Conservation (phyloP, 1,284 basidiomycete genomes). For the Malassezia dermatis region DNA sequence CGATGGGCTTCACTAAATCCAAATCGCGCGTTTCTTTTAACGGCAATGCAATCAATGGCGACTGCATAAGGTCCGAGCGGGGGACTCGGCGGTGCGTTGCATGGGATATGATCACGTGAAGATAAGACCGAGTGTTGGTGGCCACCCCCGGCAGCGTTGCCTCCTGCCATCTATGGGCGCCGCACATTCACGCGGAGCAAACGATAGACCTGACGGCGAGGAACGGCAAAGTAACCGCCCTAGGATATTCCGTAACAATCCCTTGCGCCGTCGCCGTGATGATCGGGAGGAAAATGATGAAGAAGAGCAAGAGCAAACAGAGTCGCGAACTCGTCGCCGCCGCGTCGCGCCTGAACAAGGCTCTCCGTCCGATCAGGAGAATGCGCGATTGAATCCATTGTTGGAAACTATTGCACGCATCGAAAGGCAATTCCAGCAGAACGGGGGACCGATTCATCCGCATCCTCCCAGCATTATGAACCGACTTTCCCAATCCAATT, state of each 20-base stretch:
- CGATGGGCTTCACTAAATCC: conserved; percentile 82
- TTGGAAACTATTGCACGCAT: not conserved
- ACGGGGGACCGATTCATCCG: not conserved
- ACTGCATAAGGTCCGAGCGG: conserved; percentile 33
- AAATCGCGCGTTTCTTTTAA: conserved; percentile 56
- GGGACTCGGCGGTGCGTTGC: not conserved
- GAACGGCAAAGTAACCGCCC: not conserved
- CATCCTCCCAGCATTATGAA: not conserved
- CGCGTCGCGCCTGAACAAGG: not conserved
- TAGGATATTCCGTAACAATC: not conserved
- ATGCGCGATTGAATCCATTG: not conserved
- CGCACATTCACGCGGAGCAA: conserved; percentile 11
- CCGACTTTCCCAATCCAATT: not conserved
- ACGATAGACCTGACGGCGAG: not conserved
- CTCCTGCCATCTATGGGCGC: conserved; percentile 11
- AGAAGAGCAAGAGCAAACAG: not conserved
- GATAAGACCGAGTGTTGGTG: not conserved
- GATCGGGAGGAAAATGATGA: conserved; percentile 7
- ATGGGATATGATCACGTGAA: not conserved
- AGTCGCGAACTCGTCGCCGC: not conserved
- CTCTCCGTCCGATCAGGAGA: not conserved
- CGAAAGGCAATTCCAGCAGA: not conserved
- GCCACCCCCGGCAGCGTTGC: not conserved
- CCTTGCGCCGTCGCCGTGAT: conserved; percentile 8
- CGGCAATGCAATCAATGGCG: conserved; percentile 52